These are phyloP conservation scores for Cryptococcus sp. DNA, from an alignment of 1,284 basidiomycete genomes.

Conservation along the genomic window DNA sequence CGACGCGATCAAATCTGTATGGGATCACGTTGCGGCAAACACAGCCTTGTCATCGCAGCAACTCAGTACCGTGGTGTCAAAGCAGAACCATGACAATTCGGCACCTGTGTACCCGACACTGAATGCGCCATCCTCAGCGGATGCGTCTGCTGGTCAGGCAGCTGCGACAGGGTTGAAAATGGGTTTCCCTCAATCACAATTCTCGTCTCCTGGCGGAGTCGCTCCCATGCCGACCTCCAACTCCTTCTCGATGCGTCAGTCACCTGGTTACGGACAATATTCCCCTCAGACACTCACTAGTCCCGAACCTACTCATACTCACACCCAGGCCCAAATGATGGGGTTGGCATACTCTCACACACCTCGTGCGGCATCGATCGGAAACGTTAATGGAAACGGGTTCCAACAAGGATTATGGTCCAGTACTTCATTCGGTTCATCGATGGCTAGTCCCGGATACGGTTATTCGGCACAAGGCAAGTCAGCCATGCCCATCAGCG, in stretches of 20 bases:
- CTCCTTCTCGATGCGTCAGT: constrained; percentile 8
- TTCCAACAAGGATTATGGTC: constrained; percentile 44
- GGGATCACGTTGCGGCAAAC: constrained; percentile 27
- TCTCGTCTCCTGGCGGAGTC: constrained; percentile 18
- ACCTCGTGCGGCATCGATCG: background rate
- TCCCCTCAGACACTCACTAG: constrained; percentile 15
- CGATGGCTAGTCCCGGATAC: constrained; percentile 31
- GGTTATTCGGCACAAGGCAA: constrained; percentile 26
- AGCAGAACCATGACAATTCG: constrained; percentile 15
- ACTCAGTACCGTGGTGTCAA: constrained; percentile 2
- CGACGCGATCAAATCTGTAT: constrained; percentile 37
- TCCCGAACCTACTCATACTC: constrained; percentile 12
- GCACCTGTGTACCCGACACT: constrained; percentile 46
- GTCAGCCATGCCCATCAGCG: constrained; percentile 5
- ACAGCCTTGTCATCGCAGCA: constrained; percentile 9
- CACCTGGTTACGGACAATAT: constrained; percentile 8
- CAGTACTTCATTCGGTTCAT: constrained; percentile 35
- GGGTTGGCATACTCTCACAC: constrained; percentile 18
- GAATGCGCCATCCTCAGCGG: constrained; percentile 35
- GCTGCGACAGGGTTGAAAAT: constrained; percentile 19
- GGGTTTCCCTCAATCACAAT: constrained; percentile 22
- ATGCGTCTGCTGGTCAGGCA: constrained; percentile 15
- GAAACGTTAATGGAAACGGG: constrained; percentile 6
- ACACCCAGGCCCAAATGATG: constrained; percentile 17
- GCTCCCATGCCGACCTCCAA: constrained; percentile 8